Evolutionary conservation across 2,329 filamentous ascomycete species (phyloP).

Genomic region (Bipolaris gigantea): DNA sequence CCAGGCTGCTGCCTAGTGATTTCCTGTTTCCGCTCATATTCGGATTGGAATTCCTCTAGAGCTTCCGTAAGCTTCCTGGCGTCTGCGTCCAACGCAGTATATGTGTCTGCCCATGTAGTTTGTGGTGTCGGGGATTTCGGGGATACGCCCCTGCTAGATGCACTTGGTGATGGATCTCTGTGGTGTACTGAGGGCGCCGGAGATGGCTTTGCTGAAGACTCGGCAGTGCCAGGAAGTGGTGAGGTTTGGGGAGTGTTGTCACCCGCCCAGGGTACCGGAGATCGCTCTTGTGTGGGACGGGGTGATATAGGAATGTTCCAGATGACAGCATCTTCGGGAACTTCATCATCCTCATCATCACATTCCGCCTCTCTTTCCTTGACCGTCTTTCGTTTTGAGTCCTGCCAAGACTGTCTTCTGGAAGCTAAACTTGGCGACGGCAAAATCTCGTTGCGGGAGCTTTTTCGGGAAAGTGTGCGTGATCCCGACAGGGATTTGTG

Average conservation of each 20-base stretch:
- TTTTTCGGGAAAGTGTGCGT: conserved; percentile 39
- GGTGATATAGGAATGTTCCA: conserved; percentile 84
- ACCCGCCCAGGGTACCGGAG: conserved; percentile 39
- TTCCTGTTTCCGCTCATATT: conserved; percentile 58
- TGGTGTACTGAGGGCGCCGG: conserved; percentile 28
- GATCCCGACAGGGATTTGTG: conserved; percentile 30
- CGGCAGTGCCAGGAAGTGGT: conserved; percentile 22
- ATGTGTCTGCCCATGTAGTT: conserved; percentile 74
- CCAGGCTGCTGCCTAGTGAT: conserved; percentile 54
- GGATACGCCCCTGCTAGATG: conserved; percentile 24
- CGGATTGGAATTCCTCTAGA: conserved; percentile 75
- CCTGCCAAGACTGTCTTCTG: conserved; percentile 64
- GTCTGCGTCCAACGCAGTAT: conserved; percentile 70
- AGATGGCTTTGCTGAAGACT: conserved; percentile 29
- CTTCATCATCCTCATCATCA: conserved; percentile 68
- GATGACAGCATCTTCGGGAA: conserved; percentile 76
- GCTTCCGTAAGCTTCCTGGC: conserved; percentile 75
- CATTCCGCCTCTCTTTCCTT: conserved; percentile 76
- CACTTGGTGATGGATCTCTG: conserved; percentile 24
- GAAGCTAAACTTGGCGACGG: conserved; percentile 37
- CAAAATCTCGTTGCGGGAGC: conserved; percentile 38
- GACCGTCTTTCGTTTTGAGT: conserved; percentile 64
- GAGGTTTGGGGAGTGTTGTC: conserved; percentile 35
- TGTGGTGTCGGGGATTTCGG: conserved; percentile 52
- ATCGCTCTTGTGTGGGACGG: conserved; percentile 44